A percentile compares a stretch with the other conserved stretches of the same genome.
These are phyloP conservation scores for Suillus clintonianus DNA, from an alignment of 768 basidiomycete genomes.

Conservation along the genomic window DNA sequence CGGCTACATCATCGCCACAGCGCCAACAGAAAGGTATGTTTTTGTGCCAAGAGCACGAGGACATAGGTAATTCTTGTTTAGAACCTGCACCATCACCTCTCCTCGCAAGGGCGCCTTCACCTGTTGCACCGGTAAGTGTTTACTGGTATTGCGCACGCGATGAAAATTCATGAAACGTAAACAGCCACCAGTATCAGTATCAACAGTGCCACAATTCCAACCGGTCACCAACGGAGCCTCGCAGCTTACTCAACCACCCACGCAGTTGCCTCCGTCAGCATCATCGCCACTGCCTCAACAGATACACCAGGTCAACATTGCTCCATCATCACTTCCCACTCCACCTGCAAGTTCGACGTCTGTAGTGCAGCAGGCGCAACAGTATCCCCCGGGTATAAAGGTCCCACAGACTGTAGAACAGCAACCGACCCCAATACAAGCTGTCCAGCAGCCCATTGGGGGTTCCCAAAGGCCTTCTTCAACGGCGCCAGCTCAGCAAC, in stretches of 20 bases:
- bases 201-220: slow-evolving; percentile 40
- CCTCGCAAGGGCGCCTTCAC: slow-evolving; percentile 42
- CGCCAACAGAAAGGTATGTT: slow-evolving; percentile 52
- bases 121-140: slow-evolving; percentile 43
- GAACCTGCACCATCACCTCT: slow-evolving; percentile 49
- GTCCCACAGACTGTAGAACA: slow-evolving; percentile 47
- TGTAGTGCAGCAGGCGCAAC: slow-evolving; percentile 39
- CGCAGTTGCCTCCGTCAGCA: slow-evolving; percentile 36
- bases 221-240: slow-evolving; percentile 35
- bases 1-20: slow-evolving; percentile 63
- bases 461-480: slow-evolving; percentile 58
- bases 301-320: slow-evolving; percentile 34
- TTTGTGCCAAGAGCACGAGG: slow-evolving; percentile 15
- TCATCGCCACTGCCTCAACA: slow-evolving; percentile 54
- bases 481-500: slow-evolving; percentile 45
- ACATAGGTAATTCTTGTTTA: slow-evolving; percentile 29
- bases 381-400: slow-evolving; percentile 73
- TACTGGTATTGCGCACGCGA: slow-evolving; percentile 6
- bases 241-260: slow-evolving; percentile 22
- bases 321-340: slow-evolving; percentile 11
- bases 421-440: slow-evolving; percentile 19
- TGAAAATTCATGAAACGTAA: slow-evolving; percentile 22
- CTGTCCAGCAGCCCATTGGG: slow-evolving; percentile 34
- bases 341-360: slow-evolving; percentile 30
- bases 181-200: slow-evolving; percentile 37